Evolutionary conservation across 2,329 filamentous ascomycete genomes (phyloP).

Genomic region (Aureobasidium namibiae): DNA sequence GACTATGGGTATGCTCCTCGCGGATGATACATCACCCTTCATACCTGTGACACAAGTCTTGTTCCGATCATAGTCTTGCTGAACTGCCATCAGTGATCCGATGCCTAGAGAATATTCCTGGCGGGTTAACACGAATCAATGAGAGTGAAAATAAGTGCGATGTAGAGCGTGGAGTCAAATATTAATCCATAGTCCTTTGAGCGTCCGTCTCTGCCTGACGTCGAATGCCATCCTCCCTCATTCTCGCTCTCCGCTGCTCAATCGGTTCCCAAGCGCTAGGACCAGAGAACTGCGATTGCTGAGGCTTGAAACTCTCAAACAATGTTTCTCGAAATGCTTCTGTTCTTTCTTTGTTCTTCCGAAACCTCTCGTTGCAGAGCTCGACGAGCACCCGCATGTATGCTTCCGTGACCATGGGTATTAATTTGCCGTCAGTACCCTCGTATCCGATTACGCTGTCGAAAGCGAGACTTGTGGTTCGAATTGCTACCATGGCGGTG

Average conservation of each 20-base stretch:
- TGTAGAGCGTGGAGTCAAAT: background rate
- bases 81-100: no score
- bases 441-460: conserved; percentile 68
- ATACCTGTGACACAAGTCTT: no score
- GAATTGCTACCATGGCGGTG: conserved; percentile 71
- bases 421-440: conserved; percentile 32
- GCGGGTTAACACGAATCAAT: no score
- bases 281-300: conserved; percentile 9
- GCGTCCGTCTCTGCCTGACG: background rate
- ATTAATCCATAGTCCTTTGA: background rate
- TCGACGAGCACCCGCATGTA: conserved; percentile 61
- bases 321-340: conserved; percentile 53
- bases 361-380: conserved; percentile 68
- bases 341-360: conserved; percentile 60
- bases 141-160: background rate
- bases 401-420: conserved; percentile 52
- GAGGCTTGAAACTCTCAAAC: conserved; percentile 26
- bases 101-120: no score
- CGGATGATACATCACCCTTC: no score
- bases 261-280: background rate
- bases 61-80: no score
- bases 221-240: background rate
- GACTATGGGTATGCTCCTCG: no score
- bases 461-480: conserved; percentile 72
- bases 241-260: conserved; percentile 1